Percentiles rank a stretch among this genome's conserved stretches.
phyloP scores from a whole-genome alignment of 805 yeast genomes.

The Kluyveromyces starmeri region DNA sequence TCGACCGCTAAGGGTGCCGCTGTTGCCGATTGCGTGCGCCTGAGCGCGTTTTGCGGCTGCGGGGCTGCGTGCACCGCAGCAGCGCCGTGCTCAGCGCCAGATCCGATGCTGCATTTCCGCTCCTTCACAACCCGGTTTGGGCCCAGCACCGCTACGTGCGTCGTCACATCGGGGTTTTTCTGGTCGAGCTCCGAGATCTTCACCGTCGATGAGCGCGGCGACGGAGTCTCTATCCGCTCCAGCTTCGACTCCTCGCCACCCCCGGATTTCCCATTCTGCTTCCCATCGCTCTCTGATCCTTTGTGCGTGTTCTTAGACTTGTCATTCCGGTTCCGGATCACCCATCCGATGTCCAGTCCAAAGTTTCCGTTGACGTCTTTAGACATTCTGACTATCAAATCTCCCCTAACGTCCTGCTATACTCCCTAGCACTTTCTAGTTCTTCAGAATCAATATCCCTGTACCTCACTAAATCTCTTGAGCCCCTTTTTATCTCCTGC shows the following conservation, averaged over 20 bases:
- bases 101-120: conserved; percentile 1
- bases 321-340: conserved; percentile 14
- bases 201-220: conserved; percentile 1
- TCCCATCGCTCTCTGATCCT: background rate
- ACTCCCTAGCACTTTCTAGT: too few species aligned
- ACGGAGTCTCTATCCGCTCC: background rate
- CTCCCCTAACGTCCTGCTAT: too few species aligned
- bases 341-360: conserved; percentile 25
- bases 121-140: conserved; percentile 7
- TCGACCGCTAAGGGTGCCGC: conserved; percentile 16
- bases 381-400: too few species aligned
- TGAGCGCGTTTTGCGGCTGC: conserved; percentile 7
- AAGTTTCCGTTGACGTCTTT: too few species aligned
- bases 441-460: too few species aligned
- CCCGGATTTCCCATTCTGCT: background rate
- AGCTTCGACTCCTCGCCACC: background rate
- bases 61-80: background rate
- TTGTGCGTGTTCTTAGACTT: background rate
- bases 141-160: conserved; percentile 4
- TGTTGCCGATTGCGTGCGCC: conserved; percentile 30
- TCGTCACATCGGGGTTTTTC: conserved; percentile 4
- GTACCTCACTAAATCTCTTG: too few species aligned
- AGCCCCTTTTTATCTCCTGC: too few species aligned
- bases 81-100: background rate
- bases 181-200: conserved; percentile 4